Evolutionary conservation across 352 stramenopile species (phyloP), one percentile per base, ranked within the genome.

Genomic region (Aphanomyces cochlioides): DNA sequence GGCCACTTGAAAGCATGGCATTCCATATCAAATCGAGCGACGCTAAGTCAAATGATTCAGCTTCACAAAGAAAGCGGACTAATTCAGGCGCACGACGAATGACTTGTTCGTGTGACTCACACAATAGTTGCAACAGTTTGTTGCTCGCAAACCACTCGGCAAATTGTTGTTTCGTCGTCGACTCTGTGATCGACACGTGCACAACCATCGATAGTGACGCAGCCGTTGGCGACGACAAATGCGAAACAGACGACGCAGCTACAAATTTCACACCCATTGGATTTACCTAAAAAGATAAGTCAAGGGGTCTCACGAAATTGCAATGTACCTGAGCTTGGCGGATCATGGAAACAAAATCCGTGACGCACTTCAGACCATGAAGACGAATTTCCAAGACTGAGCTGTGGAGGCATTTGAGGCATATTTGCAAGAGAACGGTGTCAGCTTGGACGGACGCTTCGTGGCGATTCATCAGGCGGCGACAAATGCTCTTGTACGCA

Each of bases 21-120:
- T 73, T n/a, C 67, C 67, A 73, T 5, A 73, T 13, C n/a, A 50
- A 10, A 28, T 56, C 19, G 34, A 73, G 41, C 36, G 21, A 15
- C 17, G 56, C 40, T 4, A 69, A 12, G 3, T 19, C 41, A 38
- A 73, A 73, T 4, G 36, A 17, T 1, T 73, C 15, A n/a, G 56
- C 67, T 39, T 68, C 67, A 34, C 56, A 67, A 28, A 73, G 45
- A 39, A 73, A 73, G 7, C 67, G 56, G 15, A 73, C 38, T 7
- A 73, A 7, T 21, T 73, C 67, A 19, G 34, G 19, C 34, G 56
- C 17, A 8, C 67, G 67, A 5, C 67, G 67, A 57, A 73, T 73
- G 8, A 73, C 3, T 38, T 73, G 67, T 37, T 73, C 67, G 39
- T 73, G 67, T 34, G 67, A 47, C 40, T 63, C 47, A 34, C 64